phyloP scores from a whole-genome alignment of 2,329 filamentous ascomycete species.

The Ophiosphaerella narmari region DNA sequence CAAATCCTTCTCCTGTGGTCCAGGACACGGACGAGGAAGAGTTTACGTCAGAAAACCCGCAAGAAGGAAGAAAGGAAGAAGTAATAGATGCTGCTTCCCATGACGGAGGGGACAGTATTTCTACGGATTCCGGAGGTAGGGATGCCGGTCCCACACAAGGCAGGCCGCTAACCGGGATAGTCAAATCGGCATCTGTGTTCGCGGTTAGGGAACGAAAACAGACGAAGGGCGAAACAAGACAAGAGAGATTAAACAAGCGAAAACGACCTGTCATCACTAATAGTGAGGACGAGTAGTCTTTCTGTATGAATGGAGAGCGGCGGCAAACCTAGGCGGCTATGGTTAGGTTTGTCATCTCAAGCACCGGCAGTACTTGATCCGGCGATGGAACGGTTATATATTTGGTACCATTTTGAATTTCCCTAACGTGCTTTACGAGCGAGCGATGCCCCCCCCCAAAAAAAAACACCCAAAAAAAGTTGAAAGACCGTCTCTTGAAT shows the following conservation, averaged over 20 bases:
- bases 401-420: too few species aligned
- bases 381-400: too few species aligned
- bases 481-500: too few species aligned
- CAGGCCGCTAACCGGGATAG: neutral
- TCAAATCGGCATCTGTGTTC: conserved; percentile 4
- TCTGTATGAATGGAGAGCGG: too few species aligned
- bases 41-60: conserved; percentile 2
- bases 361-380: too few species aligned
- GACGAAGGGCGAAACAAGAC: conserved; percentile 10
- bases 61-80: neutral
- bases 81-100: neutral
- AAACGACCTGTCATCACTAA: conserved; percentile 16
- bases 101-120: neutral
- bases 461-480: too few species aligned
- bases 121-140: neutral
- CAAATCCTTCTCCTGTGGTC: conserved; percentile 1
- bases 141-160: neutral
- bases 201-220: conserved; percentile 4
- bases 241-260: conserved; percentile 14
- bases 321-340: too few species aligned
- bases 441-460: too few species aligned
- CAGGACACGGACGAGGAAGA: conserved; percentile 18
- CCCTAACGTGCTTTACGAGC: too few species aligned
- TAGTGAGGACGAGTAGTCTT: conserved; percentile 17
- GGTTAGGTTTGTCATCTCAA: too few species aligned